Conservation (phyloP, 1,139 yeast genomes). For the Pichia sp. region DNA sequence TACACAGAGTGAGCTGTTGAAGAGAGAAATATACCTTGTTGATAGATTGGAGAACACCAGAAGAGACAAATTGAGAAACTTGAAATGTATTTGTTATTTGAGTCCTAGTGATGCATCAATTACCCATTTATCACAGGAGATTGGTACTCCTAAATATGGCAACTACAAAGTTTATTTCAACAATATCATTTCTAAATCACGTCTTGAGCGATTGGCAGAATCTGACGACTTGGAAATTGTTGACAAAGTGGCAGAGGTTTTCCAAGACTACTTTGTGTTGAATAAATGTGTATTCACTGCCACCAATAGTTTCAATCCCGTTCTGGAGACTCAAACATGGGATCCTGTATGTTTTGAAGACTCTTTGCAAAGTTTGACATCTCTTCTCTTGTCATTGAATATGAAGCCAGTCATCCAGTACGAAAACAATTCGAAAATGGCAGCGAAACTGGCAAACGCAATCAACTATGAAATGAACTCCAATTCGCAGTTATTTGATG, state of each 20-base stretch:
- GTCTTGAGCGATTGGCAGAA: slow-evolving; percentile 81
- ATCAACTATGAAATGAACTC: slow-evolving; percentile 45
- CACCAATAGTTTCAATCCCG: slow-evolving; percentile 8
- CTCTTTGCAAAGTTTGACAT: slow-evolving; percentile 47
- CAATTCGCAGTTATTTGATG: slow-evolving; percentile 55
- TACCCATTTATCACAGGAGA: slow-evolving; percentile 51
- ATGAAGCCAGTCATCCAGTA: slow-evolving; percentile 71
- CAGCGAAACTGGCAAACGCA: slow-evolving; percentile 63
- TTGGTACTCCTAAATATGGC: slow-evolving; percentile 70
- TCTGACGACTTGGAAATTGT: slow-evolving; percentile 83
- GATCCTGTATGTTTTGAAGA: slow-evolving; percentile 39
- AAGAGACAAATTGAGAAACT: slow-evolving; percentile 75
- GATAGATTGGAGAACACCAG: slow-evolving; percentile 57
- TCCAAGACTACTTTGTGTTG: slow-evolving; percentile 72
- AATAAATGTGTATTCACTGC: slow-evolving; percentile 57
- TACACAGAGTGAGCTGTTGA: slow-evolving; percentile 77
- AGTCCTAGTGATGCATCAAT: slow-evolving; percentile 47
- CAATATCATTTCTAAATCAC: slow-evolving; percentile 64
- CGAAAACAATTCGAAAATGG: slow-evolving; percentile 58
- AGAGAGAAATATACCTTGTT: slow-evolving; percentile 73
- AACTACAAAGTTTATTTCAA: slow-evolving; percentile 70
- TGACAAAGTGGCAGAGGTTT: slow-evolving; percentile 66
- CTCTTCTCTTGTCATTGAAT: slow-evolving; percentile 66
- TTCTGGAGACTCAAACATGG: slow-evolving; percentile 32
- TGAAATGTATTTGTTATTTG: slow-evolving; percentile 73